A percentile compares a stretch with the other conserved stretches of the same genome.
Conservation (phyloP, 305 asterid species). For the Caryopteris hybrid region DNA sequence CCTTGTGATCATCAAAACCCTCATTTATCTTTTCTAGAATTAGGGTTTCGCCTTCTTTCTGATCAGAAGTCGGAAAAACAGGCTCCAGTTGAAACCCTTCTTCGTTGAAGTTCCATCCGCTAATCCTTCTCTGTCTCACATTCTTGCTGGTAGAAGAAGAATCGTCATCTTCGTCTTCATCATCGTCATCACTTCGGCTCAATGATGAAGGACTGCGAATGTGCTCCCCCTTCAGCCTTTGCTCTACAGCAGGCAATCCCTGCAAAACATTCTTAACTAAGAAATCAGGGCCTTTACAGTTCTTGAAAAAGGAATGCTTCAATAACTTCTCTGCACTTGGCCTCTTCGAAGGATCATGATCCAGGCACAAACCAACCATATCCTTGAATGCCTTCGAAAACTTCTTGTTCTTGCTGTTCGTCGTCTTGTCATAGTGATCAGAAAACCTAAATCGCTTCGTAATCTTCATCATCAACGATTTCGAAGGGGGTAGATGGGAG, state of each 20-base stretch:
- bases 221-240: constrained; percentile 33
- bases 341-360: constrained; percentile 75
- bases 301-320: constrained; percentile 68
- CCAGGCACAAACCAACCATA: constrained; percentile 75
- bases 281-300: constrained; percentile 50
- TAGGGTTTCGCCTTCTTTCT: too few species aligned
- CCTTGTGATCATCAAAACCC: not conserved
- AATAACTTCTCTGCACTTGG: constrained; percentile 73
- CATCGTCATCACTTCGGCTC: constrained; percentile 7
- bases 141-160: constrained; percentile 15
- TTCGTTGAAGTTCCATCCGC: constrained; percentile 84
- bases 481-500: constrained; percentile 69
- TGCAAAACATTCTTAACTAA: constrained; percentile 57
- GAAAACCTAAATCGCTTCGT: constrained; percentile 68
- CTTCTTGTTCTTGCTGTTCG: constrained; percentile 42
- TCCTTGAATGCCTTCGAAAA: constrained; percentile 64
- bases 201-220: not conserved
- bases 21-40: too few species aligned
- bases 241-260: constrained; percentile 63
- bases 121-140: constrained; percentile 59
- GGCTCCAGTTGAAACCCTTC: constrained; percentile 66
- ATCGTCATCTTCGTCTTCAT: constrained; percentile 6
- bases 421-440: constrained; percentile 51
- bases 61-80: constrained; percentile 49
- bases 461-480: constrained; percentile 69